These are phyloP conservation scores for Rhodotorula sp. DNA, from an alignment of 1,284 basidiomycete genomes.

Conservation along the genomic window DNA sequence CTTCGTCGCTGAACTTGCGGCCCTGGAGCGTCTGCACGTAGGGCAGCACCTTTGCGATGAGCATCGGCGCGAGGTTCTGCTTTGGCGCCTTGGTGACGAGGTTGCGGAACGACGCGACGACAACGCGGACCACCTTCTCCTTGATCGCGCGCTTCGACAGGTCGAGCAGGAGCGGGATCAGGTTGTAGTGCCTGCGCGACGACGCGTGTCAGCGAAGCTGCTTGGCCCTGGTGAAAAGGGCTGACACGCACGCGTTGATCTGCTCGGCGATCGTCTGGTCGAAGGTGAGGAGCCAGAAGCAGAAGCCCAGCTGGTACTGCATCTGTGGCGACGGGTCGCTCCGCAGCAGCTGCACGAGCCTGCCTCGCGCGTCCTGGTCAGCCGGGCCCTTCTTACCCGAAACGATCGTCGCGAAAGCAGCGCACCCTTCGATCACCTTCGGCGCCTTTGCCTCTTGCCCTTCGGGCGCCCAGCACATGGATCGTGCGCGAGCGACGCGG, in stretches of 20 bases:
- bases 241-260: slow-evolving; percentile 60
- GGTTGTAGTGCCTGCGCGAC: slow-evolving; percentile 73
- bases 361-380: background rate
- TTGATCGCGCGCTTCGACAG: slow-evolving; percentile 89
- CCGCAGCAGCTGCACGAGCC: slow-evolving; percentile 36
- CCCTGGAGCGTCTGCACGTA: slow-evolving; percentile 69
- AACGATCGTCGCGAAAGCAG: background rate
- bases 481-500: slow-evolving; percentile 58
- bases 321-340: slow-evolving; percentile 67
- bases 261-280: slow-evolving; percentile 79
- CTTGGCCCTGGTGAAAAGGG: too few relatives aligned
- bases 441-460: slow-evolving; percentile 29
- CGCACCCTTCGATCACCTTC: slow-evolving; percentile 61
- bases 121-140: slow-evolving; percentile 96
- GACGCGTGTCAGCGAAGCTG: background rate
- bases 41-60: slow-evolving; percentile 77
- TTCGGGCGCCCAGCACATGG: slow-evolving; percentile 1
- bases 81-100: slow-evolving; percentile 77
- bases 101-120: slow-evolving; percentile 91
- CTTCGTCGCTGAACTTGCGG: slow-evolving; percentile 93
- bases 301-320: slow-evolving; percentile 89
- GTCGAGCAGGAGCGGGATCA: slow-evolving; percentile 82
- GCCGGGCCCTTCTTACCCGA: background rate
- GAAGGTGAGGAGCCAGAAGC: slow-evolving; percentile 92
- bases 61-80: slow-evolving; percentile 86